phyloP scores from a whole-genome alignment of 2,329 filamentous ascomycete species.

The Xylaria sp. region DNA sequence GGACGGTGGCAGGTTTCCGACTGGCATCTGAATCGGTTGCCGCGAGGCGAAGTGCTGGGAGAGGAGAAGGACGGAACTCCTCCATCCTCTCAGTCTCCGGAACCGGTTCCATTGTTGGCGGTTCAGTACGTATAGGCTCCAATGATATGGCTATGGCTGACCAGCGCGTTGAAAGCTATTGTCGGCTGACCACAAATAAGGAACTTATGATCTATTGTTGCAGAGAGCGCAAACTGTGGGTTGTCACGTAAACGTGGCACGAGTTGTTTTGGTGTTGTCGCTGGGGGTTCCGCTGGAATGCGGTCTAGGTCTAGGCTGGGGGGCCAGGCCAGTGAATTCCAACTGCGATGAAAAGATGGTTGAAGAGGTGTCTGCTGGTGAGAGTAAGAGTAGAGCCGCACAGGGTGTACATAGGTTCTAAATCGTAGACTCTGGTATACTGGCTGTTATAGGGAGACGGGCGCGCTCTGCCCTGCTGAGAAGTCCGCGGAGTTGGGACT shows the following conservation, averaged over 20 bases:
- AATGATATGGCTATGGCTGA: background rate
- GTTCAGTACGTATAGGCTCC: background rate
- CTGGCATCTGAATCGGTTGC: slow-evolving; percentile 39
- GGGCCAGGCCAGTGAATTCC: slow-evolving; percentile 15
- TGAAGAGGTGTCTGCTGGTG: slow-evolving; percentile 9
- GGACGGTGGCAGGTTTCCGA: slow-evolving; percentile 48
- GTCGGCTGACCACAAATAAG: slow-evolving; percentile 3
- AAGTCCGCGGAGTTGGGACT: slow-evolving; percentile 1
- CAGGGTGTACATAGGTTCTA: slow-evolving; percentile 8
- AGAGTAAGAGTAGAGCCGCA: slow-evolving; percentile 8
- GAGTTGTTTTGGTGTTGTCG: slow-evolving; percentile 16
- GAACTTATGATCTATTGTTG: slow-evolving; percentile 1
- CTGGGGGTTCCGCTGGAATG: slow-evolving; percentile 23
- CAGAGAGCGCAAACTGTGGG: background rate
- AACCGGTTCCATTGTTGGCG: slow-evolving; percentile 56
- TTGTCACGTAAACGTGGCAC: slow-evolving; percentile 12
- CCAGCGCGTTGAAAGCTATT: background rate
- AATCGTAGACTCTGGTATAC: slow-evolving; percentile 7
- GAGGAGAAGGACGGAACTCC: slow-evolving; percentile 55
- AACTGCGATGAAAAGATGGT: slow-evolving; percentile 12
- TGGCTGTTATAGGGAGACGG: slow-evolving; percentile 3
- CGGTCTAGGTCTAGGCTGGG: slow-evolving; percentile 23
- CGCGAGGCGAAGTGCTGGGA: slow-evolving; percentile 45
- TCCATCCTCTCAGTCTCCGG: slow-evolving; percentile 65
- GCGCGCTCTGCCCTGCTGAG: slow-evolving; percentile 7